phyloP scores from a whole-genome alignment of 192 early-diverging fungal species.

The Umbelopsis ramanniana region DNA sequence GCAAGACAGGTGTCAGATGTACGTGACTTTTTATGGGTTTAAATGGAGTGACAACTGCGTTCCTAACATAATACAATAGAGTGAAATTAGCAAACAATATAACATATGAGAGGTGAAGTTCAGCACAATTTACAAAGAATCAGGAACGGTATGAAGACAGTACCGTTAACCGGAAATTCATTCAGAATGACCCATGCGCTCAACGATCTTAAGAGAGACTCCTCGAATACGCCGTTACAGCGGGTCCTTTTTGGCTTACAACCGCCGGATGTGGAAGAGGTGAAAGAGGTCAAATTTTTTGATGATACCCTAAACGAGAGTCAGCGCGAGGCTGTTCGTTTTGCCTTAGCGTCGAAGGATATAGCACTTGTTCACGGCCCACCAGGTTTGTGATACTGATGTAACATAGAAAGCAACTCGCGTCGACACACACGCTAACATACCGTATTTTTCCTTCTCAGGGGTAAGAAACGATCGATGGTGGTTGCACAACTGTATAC shows the following conservation, averaged over 20 bases:
- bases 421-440: neutral
- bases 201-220: slow-evolving; percentile 40
- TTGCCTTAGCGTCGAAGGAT: slow-evolving; percentile 62
- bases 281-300: slow-evolving; percentile 45
- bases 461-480: slow-evolving; percentile 22
- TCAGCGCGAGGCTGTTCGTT: slow-evolving; percentile 71
- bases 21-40: slow-evolving; percentile 41
- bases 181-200: slow-evolving; percentile 49
- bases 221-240: slow-evolving; percentile 31
- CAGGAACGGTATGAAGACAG: slow-evolving; percentile 3
- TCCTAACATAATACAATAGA: slow-evolving; percentile 29
- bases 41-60: neutral
- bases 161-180: slow-evolving; percentile 26
- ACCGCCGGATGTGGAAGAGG: slow-evolving; percentile 37
- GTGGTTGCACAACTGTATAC: neutral
- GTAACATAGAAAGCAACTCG: neutral
- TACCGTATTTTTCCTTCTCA: neutral
- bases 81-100: slow-evolving; percentile 54
- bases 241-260: slow-evolving; percentile 53
- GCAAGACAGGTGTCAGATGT: slow-evolving; percentile 66
- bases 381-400: slow-evolving; percentile 49
- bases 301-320: slow-evolving; percentile 69
- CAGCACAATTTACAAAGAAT: neutral
- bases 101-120: slow-evolving; percentile 50
- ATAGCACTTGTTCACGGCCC: slow-evolving; percentile 85